These are phyloP conservation scores for Glarea lozoyensis DNA, from an alignment of 495 filamentous ascomycete genomes.

Conservation along the genomic window DNA sequence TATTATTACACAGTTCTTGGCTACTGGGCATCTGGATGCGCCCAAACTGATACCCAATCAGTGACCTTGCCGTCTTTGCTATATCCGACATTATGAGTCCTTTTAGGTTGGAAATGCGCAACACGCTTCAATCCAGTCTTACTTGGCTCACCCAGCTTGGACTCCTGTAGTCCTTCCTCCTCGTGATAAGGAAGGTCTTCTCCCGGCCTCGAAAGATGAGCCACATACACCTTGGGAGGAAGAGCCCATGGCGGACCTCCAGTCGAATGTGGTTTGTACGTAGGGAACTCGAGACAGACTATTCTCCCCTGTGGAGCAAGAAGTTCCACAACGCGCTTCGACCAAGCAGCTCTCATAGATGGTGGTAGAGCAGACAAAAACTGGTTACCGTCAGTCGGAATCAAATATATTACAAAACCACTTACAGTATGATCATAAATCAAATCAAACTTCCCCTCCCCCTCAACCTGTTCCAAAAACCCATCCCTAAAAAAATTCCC, in stretches of 20 bases:
- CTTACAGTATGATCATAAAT: slow-evolving; percentile 81
- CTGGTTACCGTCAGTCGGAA: too few relatives aligned
- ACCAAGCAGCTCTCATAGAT: slow-evolving; percentile 58
- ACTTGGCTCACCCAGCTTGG: slow-evolving; percentile 29
- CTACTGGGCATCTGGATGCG: slow-evolving; percentile 15
- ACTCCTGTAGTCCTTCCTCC: slow-evolving; percentile 42
- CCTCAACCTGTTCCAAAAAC: slow-evolving; percentile 42
- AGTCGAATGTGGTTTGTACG: slow-evolving; percentile 50
- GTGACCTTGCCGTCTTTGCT: slow-evolving; percentile 42
- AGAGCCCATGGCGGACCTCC: slow-evolving; percentile 65
- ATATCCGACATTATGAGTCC: slow-evolving; percentile 52
- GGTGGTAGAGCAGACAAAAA: slow-evolving; percentile 75
- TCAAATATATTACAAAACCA: too few relatives aligned
- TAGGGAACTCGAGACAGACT: slow-evolving; percentile 76
- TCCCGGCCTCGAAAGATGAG: slow-evolving; percentile 57
- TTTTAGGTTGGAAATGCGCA: slow-evolving; percentile 54
- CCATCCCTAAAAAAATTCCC: slow-evolving; percentile 68
- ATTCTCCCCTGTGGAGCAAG: slow-evolving; percentile 52
- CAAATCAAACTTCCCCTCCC: slow-evolving; percentile 55
- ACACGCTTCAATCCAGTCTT: slow-evolving; percentile 46
- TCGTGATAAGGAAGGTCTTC: slow-evolving; percentile 52
- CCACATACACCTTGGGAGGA: slow-evolving; percentile 53
- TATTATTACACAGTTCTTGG: slow-evolving; percentile 3
- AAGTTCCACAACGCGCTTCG: slow-evolving; percentile 53
- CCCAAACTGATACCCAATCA: slow-evolving; percentile 52